Evolutionary conservation across 2,329 filamentous ascomycete species (phyloP).

Genomic region (Proliferodiscus dingleyae): DNA sequence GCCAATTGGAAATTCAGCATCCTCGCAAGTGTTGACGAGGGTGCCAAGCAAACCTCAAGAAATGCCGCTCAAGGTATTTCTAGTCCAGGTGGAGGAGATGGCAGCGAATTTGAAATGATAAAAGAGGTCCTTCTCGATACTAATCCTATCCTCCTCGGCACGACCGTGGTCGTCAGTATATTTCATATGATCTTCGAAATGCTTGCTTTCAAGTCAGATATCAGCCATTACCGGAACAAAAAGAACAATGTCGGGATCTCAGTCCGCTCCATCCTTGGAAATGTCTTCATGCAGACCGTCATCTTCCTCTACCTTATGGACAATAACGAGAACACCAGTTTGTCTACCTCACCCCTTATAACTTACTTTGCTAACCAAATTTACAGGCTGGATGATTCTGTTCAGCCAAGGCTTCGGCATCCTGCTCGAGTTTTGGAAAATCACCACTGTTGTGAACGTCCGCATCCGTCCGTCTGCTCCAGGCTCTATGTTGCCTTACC

Average conservation of each 20-base stretch:
- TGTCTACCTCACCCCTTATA: neutral
- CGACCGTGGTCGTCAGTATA: slow-evolving; percentile 79
- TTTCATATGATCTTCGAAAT: slow-evolving; percentile 94
- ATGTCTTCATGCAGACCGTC: slow-evolving; percentile 93
- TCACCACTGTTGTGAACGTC: slow-evolving; percentile 92
- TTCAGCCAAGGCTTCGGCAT: slow-evolving; percentile 71
- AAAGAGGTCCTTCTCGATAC: slow-evolving; percentile 94
- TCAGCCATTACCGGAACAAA: slow-evolving; percentile 98
- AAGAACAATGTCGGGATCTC: slow-evolving; percentile 98
- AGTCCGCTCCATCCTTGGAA: slow-evolving; percentile 90
- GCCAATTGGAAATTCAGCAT: slow-evolving; percentile 86
- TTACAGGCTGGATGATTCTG: slow-evolving; percentile 86
- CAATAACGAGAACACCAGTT: slow-evolving; percentile 88
- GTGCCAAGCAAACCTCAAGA: slow-evolving; percentile 75
- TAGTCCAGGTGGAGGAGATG: slow-evolving; percentile 72
- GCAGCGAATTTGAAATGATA: slow-evolving; percentile 92
- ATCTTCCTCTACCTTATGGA: slow-evolving; percentile 97
- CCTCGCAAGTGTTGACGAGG: slow-evolving; percentile 79
- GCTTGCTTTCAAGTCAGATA: slow-evolving; percentile 94
- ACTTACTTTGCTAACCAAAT: slow-evolving; percentile 1
- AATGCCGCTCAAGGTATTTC: slow-evolving; percentile 62
- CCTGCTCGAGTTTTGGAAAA: slow-evolving; percentile 81
- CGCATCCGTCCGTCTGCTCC: slow-evolving; percentile 67
- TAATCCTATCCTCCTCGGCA: slow-evolving; percentile 81
- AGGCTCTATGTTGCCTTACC: slow-evolving; percentile 75